Evolutionary conservation across 352 stramenopile species (phyloP).

Genomic region (Halophytophthora batemanensis): DNA sequence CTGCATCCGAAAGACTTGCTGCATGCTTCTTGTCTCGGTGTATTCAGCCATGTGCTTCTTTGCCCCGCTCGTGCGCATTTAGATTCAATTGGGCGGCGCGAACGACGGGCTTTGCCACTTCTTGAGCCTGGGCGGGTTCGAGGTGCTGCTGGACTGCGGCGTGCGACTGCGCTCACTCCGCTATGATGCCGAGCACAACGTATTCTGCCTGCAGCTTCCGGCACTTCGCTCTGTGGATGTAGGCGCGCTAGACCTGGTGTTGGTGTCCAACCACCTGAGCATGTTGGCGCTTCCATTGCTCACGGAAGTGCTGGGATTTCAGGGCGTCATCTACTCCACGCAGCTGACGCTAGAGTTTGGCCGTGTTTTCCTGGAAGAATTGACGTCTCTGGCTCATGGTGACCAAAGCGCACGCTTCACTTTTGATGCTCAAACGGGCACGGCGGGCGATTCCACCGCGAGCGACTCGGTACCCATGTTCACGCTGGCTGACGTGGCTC

Average conservation of each 20-base stretch:
- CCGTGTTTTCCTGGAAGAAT: slow-evolving; percentile 65
- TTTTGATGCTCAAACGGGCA: slow-evolving; percentile 22
- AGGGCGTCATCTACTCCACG: slow-evolving; percentile 69
- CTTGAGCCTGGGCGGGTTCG: slow-evolving; percentile 70
- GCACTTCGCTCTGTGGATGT: slow-evolving; percentile 51
- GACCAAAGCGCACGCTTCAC: slow-evolving; percentile 19
- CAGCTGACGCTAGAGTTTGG: slow-evolving; percentile 69
- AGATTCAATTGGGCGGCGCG: slow-evolving; percentile 75
- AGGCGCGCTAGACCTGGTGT: slow-evolving; percentile 59
- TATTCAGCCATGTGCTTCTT: slow-evolving; percentile 19
- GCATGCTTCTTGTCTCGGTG: slow-evolving; percentile 5
- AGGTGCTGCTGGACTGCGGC: slow-evolving; percentile 81
- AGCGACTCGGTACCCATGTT: slow-evolving; percentile 27
- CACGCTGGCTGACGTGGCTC: slow-evolving; percentile 43
- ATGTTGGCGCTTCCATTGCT: slow-evolving; percentile 76
- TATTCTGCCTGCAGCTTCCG: slow-evolving; percentile 32
- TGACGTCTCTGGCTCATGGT: slow-evolving; percentile 28
- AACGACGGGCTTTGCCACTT: slow-evolving; percentile 80
- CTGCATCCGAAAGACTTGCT: not conserved
- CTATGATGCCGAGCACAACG: not conserved
- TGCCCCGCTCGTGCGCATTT: slow-evolving; percentile 1
- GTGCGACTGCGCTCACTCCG: slow-evolving; percentile 24
- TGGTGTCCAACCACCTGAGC: slow-evolving; percentile 72
- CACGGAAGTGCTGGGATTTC: slow-evolving; percentile 69
- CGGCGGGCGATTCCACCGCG: slow-evolving; percentile 7